Conservation (phyloP, 345 rosid genomes). For the Cardamine chenopodiifolia region DNA sequence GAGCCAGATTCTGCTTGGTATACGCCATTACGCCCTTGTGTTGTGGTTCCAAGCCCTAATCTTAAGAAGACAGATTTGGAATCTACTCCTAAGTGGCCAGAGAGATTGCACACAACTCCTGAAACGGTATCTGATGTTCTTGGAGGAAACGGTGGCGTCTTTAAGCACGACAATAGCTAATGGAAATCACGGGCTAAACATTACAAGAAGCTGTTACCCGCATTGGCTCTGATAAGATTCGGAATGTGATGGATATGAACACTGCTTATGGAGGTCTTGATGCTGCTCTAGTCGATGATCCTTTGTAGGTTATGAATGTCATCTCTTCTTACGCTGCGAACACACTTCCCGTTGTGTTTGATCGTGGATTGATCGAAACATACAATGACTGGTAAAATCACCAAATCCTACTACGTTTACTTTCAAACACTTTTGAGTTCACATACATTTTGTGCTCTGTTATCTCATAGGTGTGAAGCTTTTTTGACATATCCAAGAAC, state of each 20-base stretch:
- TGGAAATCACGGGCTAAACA: conserved; percentile 84
- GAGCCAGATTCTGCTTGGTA: conserved; percentile 99
- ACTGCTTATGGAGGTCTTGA: conserved; percentile 95
- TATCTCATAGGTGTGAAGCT: conserved; percentile 86
- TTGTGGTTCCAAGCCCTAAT: conserved; percentile 74
- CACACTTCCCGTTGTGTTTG: conserved; percentile 80
- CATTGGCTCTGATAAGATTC: conserved; percentile 78
- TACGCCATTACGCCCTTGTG: conserved; percentile 89
- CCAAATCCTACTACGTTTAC: neutral
- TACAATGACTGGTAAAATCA: conserved; percentile 80
- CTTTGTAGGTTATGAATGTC: conserved; percentile 94
- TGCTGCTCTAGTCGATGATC: conserved; percentile 71
- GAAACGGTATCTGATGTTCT: conserved; percentile 70
- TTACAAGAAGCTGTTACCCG: conserved; percentile 86
- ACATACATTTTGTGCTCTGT: conserved; percentile 16
- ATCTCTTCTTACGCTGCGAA: conserved; percentile 82
- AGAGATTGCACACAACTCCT: conserved; percentile 69
- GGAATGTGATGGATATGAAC: conserved; percentile 99
- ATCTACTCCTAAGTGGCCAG: conserved; percentile 84
- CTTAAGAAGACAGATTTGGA: conserved; percentile 61
- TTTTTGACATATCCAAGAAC: conserved; percentile 97
- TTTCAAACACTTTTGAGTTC: neutral
- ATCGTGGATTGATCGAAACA: conserved; percentile 95
- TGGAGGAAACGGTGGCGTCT: conserved; percentile 66
- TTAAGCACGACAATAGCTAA: conserved; percentile 78